Percentiles rank a stretch among this genome's conserved stretches.
These are phyloP conservation scores for Microdochium trichocladiopsis DNA, from an alignment of 2,329 filamentous ascomycete species.

Conservation along the genomic window DNA sequence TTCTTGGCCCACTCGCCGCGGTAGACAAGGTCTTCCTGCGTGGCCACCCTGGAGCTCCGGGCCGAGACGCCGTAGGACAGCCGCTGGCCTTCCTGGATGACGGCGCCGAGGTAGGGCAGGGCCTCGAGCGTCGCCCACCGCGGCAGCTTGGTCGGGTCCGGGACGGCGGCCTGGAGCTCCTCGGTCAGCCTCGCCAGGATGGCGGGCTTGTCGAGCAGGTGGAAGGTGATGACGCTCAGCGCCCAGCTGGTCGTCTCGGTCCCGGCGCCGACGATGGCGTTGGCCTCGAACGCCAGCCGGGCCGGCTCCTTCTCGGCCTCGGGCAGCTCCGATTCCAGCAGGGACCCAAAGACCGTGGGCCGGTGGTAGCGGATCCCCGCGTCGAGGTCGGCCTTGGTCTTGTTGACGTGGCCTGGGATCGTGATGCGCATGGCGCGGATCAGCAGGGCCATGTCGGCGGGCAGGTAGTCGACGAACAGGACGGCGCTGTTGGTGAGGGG, in stretches of 20 bases:
- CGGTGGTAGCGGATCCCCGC: conserved; percentile 1
- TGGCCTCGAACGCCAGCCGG: conserved; percentile 8
- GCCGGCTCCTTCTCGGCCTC: conserved; percentile 7
- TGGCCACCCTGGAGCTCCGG: conserved; percentile 17
- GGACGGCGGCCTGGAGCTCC: conserved; percentile 17
- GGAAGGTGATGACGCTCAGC: conserved; percentile 25
- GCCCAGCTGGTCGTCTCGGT: conserved; percentile 18
- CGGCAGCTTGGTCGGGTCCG: conserved; percentile 16
- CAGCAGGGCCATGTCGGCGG: conserved; percentile 1
- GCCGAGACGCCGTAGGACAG: conserved; percentile 21
- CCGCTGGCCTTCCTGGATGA: conserved; percentile 28
- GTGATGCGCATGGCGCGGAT: conserved; percentile 2
- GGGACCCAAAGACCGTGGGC: conserved; percentile 7
- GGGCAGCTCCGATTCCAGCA: conserved; percentile 8
- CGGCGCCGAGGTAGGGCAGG: conserved; percentile 26
- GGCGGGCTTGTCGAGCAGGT: conserved; percentile 23
- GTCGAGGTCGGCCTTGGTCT: conserved; percentile 1
- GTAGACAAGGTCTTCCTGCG: conserved; percentile 21
- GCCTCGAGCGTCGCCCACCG: conserved; percentile 23
- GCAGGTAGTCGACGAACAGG: conserved; percentile 11
- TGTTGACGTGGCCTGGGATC: conserved; percentile 1
- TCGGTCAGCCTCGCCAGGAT: conserved; percentile 17
- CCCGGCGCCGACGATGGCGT: conserved; percentile 15
- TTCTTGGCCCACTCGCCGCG: conserved; percentile 13
- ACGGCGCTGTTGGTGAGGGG: conserved; percentile 14